Percentiles rank a stretch among this genome's conserved stretches.
These are phyloP conservation scores for Actinidia polygama DNA, from an alignment of 179 eudicot genomes.

Conservation along the genomic window DNA sequence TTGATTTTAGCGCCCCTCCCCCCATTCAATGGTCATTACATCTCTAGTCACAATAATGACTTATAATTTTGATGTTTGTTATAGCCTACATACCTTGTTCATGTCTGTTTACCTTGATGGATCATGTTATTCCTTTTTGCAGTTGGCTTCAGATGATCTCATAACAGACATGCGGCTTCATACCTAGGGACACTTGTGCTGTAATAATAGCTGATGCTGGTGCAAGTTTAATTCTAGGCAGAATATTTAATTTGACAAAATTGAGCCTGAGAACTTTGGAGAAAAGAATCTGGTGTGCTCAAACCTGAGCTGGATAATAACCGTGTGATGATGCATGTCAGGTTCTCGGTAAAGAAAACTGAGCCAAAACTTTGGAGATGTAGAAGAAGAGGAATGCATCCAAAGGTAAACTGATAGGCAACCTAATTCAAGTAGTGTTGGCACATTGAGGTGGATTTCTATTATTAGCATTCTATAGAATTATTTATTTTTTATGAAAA, in stretches of 20 bases:
- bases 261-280: conserved; percentile 34
- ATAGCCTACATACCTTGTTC: conserved; percentile 8
- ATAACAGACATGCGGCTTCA: conserved; percentile 86
- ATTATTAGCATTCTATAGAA: background rate
- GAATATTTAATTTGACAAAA: conserved; percentile 31
- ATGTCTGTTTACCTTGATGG: conserved; percentile 37
- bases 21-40: background rate
- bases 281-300: conserved; percentile 30
- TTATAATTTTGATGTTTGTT: background rate
- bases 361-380: conserved; percentile 67
- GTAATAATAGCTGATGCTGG: conserved; percentile 91
- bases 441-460: background rate
- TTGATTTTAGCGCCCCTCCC: background rate
- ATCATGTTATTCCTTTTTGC: conserved; percentile 31
- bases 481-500: background rate
- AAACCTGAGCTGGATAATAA: conserved; percentile 34
- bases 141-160: conserved; percentile 67
- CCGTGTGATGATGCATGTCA: conserved; percentile 34
- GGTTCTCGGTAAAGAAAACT: conserved; percentile 56
- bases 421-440: background rate
- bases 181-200: conserved; percentile 80
- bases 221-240: conserved; percentile 53
- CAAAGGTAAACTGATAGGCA: conserved; percentile 58
- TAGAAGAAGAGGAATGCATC: conserved; percentile 89
- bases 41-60: background rate